Evolutionary conservation across 805 yeast species (phyloP), one percentile per base, ranked within the genome.

Genomic region (Maudiozyma pseudohumilis): DNA sequence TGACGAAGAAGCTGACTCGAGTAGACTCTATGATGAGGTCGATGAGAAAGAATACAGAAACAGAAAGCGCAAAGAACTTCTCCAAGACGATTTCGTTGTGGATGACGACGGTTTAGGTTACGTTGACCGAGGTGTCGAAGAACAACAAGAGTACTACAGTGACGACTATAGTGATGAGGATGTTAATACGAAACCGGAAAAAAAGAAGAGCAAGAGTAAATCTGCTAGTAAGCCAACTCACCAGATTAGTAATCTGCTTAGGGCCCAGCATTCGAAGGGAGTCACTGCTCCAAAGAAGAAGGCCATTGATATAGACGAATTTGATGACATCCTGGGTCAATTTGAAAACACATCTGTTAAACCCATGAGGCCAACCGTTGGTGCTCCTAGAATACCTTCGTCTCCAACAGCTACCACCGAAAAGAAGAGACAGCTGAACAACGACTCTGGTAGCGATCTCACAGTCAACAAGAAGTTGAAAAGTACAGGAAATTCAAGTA

Each of bases 51-150:
- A 79, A 26, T 89, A 75, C 60, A 68, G 89, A 47, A 72, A 72
- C 48, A 82, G 76, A 54, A 84, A 83, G 56, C 74, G 94, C 49
- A 75, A 81, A 41, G 84, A 87, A 41, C 66, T 92, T 34, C 68
- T 86, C 59, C 79, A 82, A 43, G 96, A 89, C 52, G 96, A 89
- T 57, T 89, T 89, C 55, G 92, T 89, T 26, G 94, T 86, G 2
- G 96, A 87, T 56, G 97, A 89, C 56, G 77, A 82, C 47, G 96
- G 96, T 22, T 81, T 80, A 46, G 97, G 96, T 0, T 89, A 89
- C 53, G 88, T 86, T 1, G 97, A 92, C 50, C 82, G 82, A 30
- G 98, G 98, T 40, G 83, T 71, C 6, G 94, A 89, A 50, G 95
- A 86, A 42, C 86, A 94, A 3, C 21, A 31, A 88, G 94, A 67